A percentile compares a stretch with the other conserved stretches of the same genome.
These are phyloP conservation scores for Oropetium thomaeum DNA, from an alignment of 176 grass and related monocot species.

Conservation along the genomic window DNA sequence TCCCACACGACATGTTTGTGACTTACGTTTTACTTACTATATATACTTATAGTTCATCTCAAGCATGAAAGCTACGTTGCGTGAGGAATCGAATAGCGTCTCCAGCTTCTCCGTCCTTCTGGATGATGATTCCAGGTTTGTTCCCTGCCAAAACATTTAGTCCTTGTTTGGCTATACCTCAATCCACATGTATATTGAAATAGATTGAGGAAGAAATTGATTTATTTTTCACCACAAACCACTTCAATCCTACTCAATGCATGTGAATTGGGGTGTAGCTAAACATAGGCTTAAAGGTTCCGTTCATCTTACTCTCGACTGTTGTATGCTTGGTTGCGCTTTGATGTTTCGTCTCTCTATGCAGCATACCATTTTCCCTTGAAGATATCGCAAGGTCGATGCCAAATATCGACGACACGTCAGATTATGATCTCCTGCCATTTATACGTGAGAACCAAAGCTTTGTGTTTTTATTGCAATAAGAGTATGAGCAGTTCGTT, in stretches of 20 bases:
- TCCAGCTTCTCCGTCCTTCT: conserved; percentile 52
- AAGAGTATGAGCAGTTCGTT: conserved; percentile 24
- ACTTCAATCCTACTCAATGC: no score
- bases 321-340: background rate
- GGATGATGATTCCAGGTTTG: conserved; percentile 83
- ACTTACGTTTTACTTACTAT: background rate
- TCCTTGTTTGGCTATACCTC: no score
- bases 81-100: conserved; percentile 62
- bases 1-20: background rate
- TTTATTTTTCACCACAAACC: no score
- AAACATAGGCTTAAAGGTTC: background rate
- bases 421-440: conserved; percentile 53
- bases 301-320: background rate
- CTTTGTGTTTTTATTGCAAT: conserved; percentile 74
- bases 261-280: no score
- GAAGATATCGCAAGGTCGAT: conserved; percentile 76
- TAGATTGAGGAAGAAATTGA: no score
- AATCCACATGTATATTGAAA: no score
- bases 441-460: conserved; percentile 60
- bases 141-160: background rate
- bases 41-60: conserved; percentile 49
- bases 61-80: conserved; percentile 59
- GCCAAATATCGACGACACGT: conserved; percentile 56
- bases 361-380: conserved; percentile 72
- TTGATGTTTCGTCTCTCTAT: conserved; percentile 11